phyloP scores from a whole-genome alignment of 2,329 filamentous ascomycete species.

The Penicillium rolfsii region DNA sequence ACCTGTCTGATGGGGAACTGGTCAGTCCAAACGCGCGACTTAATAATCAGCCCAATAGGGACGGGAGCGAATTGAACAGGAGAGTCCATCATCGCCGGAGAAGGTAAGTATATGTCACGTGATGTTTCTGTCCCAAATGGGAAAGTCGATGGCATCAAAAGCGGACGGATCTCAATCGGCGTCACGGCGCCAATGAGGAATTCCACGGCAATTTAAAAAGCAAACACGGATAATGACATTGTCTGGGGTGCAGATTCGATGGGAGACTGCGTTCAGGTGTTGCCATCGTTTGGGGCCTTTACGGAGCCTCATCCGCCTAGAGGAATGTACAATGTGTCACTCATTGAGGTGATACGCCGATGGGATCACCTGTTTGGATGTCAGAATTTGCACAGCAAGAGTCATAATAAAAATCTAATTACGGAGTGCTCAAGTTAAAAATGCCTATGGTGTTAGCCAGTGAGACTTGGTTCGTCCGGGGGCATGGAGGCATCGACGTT shows the following conservation, averaged over 20 bases:
- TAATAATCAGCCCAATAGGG: neutral
- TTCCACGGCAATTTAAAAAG: conserved; percentile 11
- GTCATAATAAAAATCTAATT: neutral
- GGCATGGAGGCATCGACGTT: neutral
- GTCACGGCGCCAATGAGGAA: conserved; percentile 13
- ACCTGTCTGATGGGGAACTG: neutral
- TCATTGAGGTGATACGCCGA: conserved; percentile 10
- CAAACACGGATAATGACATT: conserved; percentile 10
- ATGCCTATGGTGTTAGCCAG: neutral
- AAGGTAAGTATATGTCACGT: conserved; percentile 16
- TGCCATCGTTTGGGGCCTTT: neutral
- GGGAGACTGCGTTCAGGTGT: neutral
- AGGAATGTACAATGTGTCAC: conserved; percentile 3
- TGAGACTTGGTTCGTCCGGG: neutral
- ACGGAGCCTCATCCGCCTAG: neutral
- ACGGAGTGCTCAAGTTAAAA: neutral
- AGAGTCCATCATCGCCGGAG: neutral
- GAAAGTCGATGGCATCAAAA: conserved; percentile 20
- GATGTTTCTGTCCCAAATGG: conserved; percentile 11
- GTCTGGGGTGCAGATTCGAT: neutral
- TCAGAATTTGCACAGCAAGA: neutral
- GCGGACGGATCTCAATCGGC: conserved; percentile 10
- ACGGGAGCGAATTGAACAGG: neutral
- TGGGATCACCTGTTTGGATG: neutral
- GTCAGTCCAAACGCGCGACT: neutral